Percentiles rank a stretch among this genome's conserved stretches.
Conservation (phyloP, 441 rosid species). For the Theobroma grandiflorum region DNA sequence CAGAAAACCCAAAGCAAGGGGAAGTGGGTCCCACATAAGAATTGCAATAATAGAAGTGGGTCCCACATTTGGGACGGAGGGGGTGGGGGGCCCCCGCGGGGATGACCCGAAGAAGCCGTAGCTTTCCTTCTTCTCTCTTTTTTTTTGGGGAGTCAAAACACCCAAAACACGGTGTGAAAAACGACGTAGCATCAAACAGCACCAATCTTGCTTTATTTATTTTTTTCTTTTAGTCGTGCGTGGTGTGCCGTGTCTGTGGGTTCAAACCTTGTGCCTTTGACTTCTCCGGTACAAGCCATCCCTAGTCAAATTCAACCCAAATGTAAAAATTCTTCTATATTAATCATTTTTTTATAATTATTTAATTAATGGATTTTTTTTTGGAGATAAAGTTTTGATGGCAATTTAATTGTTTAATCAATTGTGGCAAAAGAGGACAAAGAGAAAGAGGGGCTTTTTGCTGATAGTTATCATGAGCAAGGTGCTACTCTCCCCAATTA, state of each 20-base stretch:
- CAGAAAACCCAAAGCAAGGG: background rate
- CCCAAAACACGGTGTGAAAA: constrained; percentile 24
- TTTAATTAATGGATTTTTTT: background rate
- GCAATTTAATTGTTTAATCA: constrained; percentile 4
- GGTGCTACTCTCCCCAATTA: background rate
- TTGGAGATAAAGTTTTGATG: background rate
- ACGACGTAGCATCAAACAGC: constrained; percentile 14
- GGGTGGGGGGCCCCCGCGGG: background rate
- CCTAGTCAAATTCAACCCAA: constrained; percentile 13
- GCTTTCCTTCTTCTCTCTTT: background rate
- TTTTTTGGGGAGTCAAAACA: constrained; percentile 18
- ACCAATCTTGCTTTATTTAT: background rate
- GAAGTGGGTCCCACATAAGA: background rate
- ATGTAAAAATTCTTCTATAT: background rate
- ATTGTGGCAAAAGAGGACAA: background rate
- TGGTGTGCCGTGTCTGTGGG: constrained; percentile 29
- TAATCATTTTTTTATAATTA: background rate
- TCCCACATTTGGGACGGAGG: background rate
- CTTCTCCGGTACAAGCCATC: background rate
- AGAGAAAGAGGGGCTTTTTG: background rate
- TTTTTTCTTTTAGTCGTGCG: constrained; percentile 14
- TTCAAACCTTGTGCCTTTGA: constrained; percentile 27
- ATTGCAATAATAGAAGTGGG: constrained; percentile 4
- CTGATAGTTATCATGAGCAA: background rate
- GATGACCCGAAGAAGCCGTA: background rate